phyloP scores from a whole-genome alignment of 768 basidiomycete species.

The Mrakia frigida region DNA sequence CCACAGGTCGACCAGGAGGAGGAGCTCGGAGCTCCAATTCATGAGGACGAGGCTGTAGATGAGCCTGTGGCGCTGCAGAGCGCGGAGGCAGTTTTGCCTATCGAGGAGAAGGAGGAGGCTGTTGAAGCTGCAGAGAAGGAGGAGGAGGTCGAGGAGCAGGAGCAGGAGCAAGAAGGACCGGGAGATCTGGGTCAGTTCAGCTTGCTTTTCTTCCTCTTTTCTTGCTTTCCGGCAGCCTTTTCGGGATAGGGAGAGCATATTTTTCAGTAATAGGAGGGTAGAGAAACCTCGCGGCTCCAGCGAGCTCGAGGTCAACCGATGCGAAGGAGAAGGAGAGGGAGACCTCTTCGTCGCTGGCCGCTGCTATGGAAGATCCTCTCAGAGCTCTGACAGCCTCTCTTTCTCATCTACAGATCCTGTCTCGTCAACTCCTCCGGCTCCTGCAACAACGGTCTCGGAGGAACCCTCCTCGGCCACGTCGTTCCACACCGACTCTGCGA shows the following conservation, averaged over 20 bases:
- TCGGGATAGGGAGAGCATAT: background rate
- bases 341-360: background rate
- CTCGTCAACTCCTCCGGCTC: no score
- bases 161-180: background rate
- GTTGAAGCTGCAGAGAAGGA: background rate
- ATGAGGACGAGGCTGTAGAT: background rate
- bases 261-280: background rate
- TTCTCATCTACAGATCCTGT: no score
- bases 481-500: background rate
- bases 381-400: background rate
- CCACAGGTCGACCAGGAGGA: no score
- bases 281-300: background rate
- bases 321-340: background rate
- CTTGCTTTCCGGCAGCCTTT: background rate
- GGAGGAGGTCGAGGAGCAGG: background rate
- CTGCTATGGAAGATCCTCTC: background rate
- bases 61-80: background rate
- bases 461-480: background rate
- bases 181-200: background rate
- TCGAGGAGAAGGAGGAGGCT: background rate
- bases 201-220: background rate
- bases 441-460: background rate
- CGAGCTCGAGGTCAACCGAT: conserved; percentile 1
- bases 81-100: background rate
- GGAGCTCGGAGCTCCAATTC: no score